A percentile compares a stretch with the other conserved stretches of the same genome.
These are phyloP conservation scores for Capsella bursapastoris DNA, from an alignment of 345 rosid species.

Conservation along the genomic window DNA sequence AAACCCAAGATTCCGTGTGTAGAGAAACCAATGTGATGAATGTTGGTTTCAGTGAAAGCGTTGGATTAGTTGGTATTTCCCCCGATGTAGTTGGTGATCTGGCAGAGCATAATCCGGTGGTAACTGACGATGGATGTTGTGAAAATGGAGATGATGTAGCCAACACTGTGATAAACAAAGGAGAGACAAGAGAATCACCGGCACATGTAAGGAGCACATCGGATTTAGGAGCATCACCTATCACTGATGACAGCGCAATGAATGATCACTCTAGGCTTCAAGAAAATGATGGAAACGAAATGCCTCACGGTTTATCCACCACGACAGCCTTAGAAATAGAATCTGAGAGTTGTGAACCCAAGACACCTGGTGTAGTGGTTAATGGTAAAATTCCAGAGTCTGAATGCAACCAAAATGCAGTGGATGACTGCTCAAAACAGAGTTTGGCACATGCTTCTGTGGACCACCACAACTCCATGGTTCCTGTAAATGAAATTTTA, in stretches of 20 bases:
- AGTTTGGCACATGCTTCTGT: conserved; percentile 44
- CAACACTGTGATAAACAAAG: conserved; percentile 28
- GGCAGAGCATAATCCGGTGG: conserved; percentile 50
- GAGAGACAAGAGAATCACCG: conserved; percentile 36
- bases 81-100: conserved; percentile 41
- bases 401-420: conserved; percentile 49
- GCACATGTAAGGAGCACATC: conserved; percentile 47
- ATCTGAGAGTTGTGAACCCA: conserved; percentile 49
- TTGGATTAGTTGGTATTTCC: conserved; percentile 50
- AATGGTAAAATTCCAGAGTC: conserved; percentile 48
- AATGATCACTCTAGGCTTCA: conserved; percentile 44
- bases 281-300: conserved; percentile 50
- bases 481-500: conserved; percentile 52
- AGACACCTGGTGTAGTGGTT: conserved; percentile 45
- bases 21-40: conserved; percentile 41
- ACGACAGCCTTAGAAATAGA: conserved; percentile 73
- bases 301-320: conserved; percentile 51
- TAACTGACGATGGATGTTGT: conserved; percentile 39
- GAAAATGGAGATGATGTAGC: conserved; percentile 54
- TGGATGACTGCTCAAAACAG: conserved; percentile 54
- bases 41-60: conserved; percentile 45
- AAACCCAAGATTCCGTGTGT: conserved; percentile 45
- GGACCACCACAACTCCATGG: conserved; percentile 50
- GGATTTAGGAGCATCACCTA: conserved; percentile 47
- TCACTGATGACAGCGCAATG: conserved; percentile 43